phyloP scores from a whole-genome alignment of 164 flowering plant species.

The Echeveria elegans region DNA sequence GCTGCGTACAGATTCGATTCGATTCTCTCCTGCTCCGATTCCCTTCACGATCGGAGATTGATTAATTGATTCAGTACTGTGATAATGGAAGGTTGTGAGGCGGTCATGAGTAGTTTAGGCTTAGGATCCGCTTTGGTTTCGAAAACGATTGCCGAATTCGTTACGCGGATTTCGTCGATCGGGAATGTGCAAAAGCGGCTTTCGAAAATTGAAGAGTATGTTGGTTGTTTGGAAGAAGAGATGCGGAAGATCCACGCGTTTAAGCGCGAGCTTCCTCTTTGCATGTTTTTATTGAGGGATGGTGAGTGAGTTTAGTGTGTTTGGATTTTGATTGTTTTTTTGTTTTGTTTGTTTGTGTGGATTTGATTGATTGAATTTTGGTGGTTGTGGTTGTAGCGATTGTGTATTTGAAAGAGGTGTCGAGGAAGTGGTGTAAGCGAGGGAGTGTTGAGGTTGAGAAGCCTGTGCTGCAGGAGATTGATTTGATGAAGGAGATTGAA shows the following conservation, averaged over 20 bases:
- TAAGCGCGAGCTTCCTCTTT: conserved; percentile 76
- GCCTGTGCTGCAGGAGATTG: conserved; percentile 39
- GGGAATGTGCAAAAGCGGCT: conserved; percentile 23
- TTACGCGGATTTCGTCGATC: conserved; percentile 32
- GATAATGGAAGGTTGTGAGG: neutral
- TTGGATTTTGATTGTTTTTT: conserved; percentile 1
- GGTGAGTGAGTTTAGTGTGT: conserved; percentile 18
- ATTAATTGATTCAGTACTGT: neutral
- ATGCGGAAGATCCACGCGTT: conserved; percentile 71
- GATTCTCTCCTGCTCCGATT: neutral
- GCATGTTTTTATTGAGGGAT: conserved; percentile 60
- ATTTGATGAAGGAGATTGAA: conserved; percentile 28
- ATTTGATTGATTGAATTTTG: neutral
- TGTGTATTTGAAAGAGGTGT: conserved; percentile 31
- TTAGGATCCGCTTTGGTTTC: conserved; percentile 25
- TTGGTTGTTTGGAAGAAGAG: conserved; percentile 50
- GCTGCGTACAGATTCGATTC: neutral
- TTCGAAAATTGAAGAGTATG: conserved; percentile 31
- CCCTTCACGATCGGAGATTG: too few species aligned
- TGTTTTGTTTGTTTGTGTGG: neutral
- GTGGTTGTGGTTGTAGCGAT: conserved; percentile 39
- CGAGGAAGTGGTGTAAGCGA: conserved; percentile 9
- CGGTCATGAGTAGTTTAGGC: conserved; percentile 26
- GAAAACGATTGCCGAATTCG: conserved; percentile 29
- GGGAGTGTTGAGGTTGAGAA: conserved; percentile 18